Evolutionary conservation across 805 yeast species (phyloP).

Genomic region (Candida tammaniensis): DNA sequence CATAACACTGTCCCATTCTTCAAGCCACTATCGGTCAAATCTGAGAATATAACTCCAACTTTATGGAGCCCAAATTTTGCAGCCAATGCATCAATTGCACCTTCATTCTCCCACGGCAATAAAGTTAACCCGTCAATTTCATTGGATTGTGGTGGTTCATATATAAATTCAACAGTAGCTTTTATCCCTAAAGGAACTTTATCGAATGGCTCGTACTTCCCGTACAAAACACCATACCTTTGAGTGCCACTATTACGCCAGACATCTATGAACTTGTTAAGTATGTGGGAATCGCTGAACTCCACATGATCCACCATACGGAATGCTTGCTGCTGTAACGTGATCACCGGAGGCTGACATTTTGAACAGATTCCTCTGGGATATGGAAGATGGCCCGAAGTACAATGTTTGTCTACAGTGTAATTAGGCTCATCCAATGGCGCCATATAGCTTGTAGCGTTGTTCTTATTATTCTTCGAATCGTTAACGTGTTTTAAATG

Average conservation of each 20-base stretch:
- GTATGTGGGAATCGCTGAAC: constrained; percentile 64
- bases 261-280: constrained; percentile 80
- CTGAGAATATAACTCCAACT: constrained; percentile 87
- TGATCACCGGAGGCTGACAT: constrained; percentile 95
- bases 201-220: constrained; percentile 73
- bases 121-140: constrained; percentile 81
- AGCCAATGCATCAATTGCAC: constrained; percentile 53
- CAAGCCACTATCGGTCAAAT: constrained; percentile 79
- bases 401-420: constrained; percentile 61
- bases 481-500: constrained; percentile 72
- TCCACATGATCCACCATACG: constrained; percentile 98
- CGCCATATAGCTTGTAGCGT: constrained; percentile 63
- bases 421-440: constrained; percentile 75
- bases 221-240: constrained; percentile 82
- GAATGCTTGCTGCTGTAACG: constrained; percentile 83
- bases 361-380: constrained; percentile 93
- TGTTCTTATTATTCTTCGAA: constrained; percentile 56
- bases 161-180: constrained; percentile 90
- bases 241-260: constrained; percentile 92
- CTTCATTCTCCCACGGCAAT: constrained; percentile 54
- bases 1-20: constrained; percentile 89
- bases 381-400: constrained; percentile 87
- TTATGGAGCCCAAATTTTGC: constrained; percentile 57
- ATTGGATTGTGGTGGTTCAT: constrained; percentile 87
- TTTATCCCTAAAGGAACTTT: constrained; percentile 90